Evolutionary conservation across 495 filamentous ascomycete genomes (phyloP).

Genomic region (Delitschia confertaspora): DNA sequence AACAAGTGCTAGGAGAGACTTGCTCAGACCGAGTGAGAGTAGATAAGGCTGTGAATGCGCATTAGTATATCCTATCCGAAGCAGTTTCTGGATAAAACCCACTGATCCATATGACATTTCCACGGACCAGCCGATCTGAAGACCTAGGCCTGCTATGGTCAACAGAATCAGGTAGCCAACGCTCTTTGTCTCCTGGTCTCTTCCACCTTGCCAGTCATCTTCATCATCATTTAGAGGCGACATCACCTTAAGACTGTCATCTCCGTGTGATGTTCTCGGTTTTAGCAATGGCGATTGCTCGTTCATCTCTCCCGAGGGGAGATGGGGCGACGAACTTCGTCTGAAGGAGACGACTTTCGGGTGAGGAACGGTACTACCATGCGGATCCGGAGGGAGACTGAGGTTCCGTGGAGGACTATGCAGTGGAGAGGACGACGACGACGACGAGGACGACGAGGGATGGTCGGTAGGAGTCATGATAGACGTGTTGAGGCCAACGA

Average conservation of each 20-base stretch:
- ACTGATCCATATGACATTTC: slow-evolving; percentile 79
- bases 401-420: slow-evolving; percentile 3
- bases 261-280: slow-evolving; percentile 32
- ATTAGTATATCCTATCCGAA: too few relatives aligned
- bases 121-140: slow-evolving; percentile 93
- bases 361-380: slow-evolving; percentile 1
- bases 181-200: slow-evolving; percentile 57
- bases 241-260: slow-evolving; percentile 22
- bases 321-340: slow-evolving; percentile 10
- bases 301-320: slow-evolving; percentile 38
- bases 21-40: slow-evolving; percentile 77
- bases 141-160: slow-evolving; percentile 70
- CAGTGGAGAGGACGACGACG: slow-evolving; percentile 6
- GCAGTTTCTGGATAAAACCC: slow-evolving; percentile 28
- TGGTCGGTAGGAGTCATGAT: slow-evolving; percentile 1
- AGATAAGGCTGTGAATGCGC: slow-evolving; percentile 50
- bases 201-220: slow-evolving; percentile 37
- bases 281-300: slow-evolving; percentile 54
- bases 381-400: neutral
- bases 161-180: slow-evolving; percentile 73
- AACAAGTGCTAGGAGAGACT: slow-evolving; percentile 83
- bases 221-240: slow-evolving; percentile 23
- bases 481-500: neutral
- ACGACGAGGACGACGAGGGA: neutral
- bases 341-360: slow-evolving; percentile 24